A percentile compares a stretch with the other conserved stretches of the same genome.
Evolutionary conservation across 2,329 filamentous ascomycete genomes (phyloP).

Genomic region (Davidsoniella eucalypti): DNA sequence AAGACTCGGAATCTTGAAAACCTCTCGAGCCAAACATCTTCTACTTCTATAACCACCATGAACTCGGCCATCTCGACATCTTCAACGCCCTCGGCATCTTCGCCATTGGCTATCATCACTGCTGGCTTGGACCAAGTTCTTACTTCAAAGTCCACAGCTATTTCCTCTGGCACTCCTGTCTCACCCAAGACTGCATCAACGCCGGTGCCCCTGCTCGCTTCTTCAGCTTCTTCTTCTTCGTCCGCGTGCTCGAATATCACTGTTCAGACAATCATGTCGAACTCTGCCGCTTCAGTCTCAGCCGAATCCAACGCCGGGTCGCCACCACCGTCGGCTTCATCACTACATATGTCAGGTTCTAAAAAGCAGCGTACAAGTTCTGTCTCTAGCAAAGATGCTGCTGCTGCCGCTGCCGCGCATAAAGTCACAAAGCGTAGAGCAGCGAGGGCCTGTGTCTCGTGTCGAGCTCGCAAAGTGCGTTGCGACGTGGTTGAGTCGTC

Average conservation of each 20-base stretch:
- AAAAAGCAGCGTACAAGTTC: slow-evolving; percentile 6
- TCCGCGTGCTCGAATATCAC: neutral
- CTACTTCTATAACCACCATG: neutral
- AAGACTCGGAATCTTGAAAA: no score
- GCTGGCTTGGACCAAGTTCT: neutral
- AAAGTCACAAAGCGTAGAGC: slow-evolving; percentile 61
- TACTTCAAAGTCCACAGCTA: no score
- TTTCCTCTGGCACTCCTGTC: no score
- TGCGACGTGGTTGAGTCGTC: slow-evolving; percentile 85
- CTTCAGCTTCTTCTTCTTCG: neutral
- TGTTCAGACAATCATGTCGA: neutral
- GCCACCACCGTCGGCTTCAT: no score
- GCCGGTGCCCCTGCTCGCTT: neutral
- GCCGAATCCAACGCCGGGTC: no score
- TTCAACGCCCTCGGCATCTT: neutral
- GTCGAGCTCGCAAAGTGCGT: slow-evolving; percentile 74
- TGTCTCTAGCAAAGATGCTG: slow-evolving; percentile 19
- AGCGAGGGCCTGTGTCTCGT: slow-evolving; percentile 81
- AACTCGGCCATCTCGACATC: neutral
- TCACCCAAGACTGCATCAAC: neutral
- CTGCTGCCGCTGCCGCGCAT: slow-evolving; percentile 20
- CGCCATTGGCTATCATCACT: neutral
- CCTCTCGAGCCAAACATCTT: neutral
- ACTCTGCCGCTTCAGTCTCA: neutral
- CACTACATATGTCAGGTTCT: no score